Conservation (phyloP, 2,329 filamentous ascomycete genomes). For the Xylariomycetidae sp. region DNA sequence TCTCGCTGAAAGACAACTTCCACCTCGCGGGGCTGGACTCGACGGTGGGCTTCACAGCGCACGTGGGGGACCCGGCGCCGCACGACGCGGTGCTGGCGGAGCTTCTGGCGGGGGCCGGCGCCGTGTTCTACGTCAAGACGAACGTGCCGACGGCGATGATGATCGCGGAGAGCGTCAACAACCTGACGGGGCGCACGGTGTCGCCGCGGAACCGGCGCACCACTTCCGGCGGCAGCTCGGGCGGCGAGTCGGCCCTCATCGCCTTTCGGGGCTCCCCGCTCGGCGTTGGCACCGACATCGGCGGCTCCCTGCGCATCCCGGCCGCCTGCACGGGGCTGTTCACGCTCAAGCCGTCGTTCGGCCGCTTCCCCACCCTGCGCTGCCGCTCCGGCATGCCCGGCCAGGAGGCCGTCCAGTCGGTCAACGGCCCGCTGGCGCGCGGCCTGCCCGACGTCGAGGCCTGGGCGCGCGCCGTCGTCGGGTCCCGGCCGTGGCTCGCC, state of each 20-base stretch:
- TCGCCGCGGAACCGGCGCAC: constrained; percentile 55
- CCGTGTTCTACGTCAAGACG: constrained; percentile 52
- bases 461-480: constrained; percentile 47
- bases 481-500: constrained; percentile 46
- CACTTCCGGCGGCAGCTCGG: constrained; percentile 60
- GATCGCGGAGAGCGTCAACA: constrained; percentile 63
- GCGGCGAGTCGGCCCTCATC: constrained; percentile 61
- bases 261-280: constrained; percentile 50
- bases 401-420: constrained; percentile 57
- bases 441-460: constrained; percentile 49
- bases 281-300: constrained; percentile 37
- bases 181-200: constrained; percentile 55
- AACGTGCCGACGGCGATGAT: constrained; percentile 60
- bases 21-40: constrained; percentile 54
- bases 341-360: constrained; percentile 36
- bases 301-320: constrained; percentile 27
- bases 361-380: constrained; percentile 51
- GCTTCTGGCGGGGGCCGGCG: constrained; percentile 41
- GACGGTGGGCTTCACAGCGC: constrained; percentile 57
- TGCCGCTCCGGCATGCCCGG: constrained; percentile 54
- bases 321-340: constrained; percentile 26
- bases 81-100: constrained; percentile 34
- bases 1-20: constrained; percentile 68
- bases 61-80: constrained; percentile 51
- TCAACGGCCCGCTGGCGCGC: constrained; percentile 57